These are phyloP conservation scores for Corymbia maculata DNA, from an alignment of 345 rosid genomes.

Conservation along the genomic window DNA sequence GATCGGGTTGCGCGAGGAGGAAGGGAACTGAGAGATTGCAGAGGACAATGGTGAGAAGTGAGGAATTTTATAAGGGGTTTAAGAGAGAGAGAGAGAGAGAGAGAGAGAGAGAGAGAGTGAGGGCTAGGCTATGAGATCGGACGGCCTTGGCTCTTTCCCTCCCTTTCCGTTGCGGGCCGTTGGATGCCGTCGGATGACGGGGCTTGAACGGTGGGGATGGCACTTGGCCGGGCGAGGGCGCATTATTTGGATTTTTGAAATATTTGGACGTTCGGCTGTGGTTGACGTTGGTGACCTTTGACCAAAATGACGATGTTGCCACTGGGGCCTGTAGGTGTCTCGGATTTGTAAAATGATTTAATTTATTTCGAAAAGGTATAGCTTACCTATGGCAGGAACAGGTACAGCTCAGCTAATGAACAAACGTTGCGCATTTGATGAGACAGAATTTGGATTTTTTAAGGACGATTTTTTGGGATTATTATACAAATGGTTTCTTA, in stretches of 20 bases:
- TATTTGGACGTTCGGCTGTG: not conserved
- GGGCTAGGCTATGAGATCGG: constrained; percentile 11
- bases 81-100: not conserved
- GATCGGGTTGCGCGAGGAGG: not conserved
- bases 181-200: constrained; percentile 14
- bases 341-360: not conserved
- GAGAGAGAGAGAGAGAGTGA: not conserved
- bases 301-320: not conserved
- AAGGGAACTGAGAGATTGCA: not conserved
- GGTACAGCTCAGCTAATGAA: not conserved
- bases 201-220: constrained; percentile 3
- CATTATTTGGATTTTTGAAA: constrained; percentile 6
- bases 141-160: constrained; percentile 23
- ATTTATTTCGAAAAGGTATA: not conserved
- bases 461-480: not conserved
- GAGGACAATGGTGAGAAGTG: not conserved
- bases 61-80: not conserved
- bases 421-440: not conserved
- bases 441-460: not conserved
- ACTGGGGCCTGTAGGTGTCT: not conserved
- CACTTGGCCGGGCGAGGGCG: not conserved
- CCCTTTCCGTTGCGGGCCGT: not conserved
- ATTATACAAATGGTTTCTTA: not conserved
- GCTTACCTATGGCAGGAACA: not conserved
- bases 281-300: not conserved